Percentiles rank a stretch among this genome's conserved stretches.
Evolutionary conservation across 108 stramenopile genomes (phyloP).

Genomic region (Phaeodactylum tricornutum): DNA sequence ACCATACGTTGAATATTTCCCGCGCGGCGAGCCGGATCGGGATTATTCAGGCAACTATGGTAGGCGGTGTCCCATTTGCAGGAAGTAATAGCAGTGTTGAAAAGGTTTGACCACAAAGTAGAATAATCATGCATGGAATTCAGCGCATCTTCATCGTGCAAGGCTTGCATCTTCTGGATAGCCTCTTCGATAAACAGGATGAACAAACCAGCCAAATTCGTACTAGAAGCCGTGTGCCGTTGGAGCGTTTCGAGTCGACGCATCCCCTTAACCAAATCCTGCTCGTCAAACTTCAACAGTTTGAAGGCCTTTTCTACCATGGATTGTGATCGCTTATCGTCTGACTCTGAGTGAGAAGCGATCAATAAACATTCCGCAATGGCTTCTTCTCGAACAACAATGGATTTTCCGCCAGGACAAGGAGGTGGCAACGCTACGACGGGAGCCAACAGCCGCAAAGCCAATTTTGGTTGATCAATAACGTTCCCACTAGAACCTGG

Average conservation of each 20-base stretch:
- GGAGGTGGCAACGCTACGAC: constrained; percentile 31
- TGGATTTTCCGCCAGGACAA: constrained; percentile 15
- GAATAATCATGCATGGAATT: too few species aligned
- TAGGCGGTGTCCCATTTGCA: constrained; percentile 58
- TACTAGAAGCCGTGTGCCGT: too few species aligned
- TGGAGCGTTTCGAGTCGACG: constrained; percentile 8
- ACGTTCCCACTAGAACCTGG: constrained; percentile 5
- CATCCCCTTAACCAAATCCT: neutral
- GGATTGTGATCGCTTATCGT: neutral
- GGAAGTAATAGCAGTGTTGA: constrained; percentile 38
- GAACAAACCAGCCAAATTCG: neutral
- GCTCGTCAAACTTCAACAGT: constrained; percentile 1
- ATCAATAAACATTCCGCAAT: constrained; percentile 57
- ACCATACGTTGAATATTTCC: constrained; percentile 44
- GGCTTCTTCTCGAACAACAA: constrained; percentile 21
- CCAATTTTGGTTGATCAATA: constrained; percentile 42
- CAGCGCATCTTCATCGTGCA: too few species aligned
- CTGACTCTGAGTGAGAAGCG: neutral
- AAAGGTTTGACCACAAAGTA: constrained; percentile 49
- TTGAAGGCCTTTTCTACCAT: constrained; percentile 4
- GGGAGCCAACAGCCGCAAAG: constrained; percentile 60
- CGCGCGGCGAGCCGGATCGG: constrained; percentile 18
- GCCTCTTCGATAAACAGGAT: neutral
- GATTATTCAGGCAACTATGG: constrained; percentile 43
- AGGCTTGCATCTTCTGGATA: constrained; percentile 36